Evolutionary conservation across 129 eudicot genomes (phyloP).

Genomic region (Rutidosis leptorrhynchoides): DNA sequence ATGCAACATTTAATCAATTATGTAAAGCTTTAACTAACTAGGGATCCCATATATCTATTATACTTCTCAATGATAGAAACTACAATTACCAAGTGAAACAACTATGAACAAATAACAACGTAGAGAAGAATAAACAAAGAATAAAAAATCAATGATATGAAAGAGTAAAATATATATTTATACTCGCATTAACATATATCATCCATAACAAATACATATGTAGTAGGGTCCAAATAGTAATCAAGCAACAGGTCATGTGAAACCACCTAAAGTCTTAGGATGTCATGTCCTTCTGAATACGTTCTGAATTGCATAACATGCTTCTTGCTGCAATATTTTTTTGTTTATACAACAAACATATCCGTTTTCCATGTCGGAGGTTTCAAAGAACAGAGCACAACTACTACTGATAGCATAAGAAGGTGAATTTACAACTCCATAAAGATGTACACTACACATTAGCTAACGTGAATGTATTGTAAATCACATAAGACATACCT

Average conservation of each 20-base stretch:
- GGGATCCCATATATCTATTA: background rate
- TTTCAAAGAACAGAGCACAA: background rate
- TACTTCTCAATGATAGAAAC: background rate
- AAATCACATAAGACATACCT: conserved; percentile 29
- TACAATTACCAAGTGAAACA: background rate
- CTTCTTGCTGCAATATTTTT: background rate
- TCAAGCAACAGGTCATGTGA: background rate
- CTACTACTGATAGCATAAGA: background rate
- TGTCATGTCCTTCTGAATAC: background rate
- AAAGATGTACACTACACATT: conserved; percentile 1
- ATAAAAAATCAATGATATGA: background rate
- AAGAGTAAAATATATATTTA: background rate
- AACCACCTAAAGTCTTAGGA: background rate
- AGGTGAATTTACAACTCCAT: background rate
- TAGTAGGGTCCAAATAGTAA: background rate
- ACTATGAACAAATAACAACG: conserved; percentile 2
- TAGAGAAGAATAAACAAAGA: background rate
- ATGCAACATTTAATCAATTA: background rate
- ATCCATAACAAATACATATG: background rate
- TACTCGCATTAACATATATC: background rate
- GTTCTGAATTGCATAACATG: background rate
- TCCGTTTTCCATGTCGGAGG: background rate
- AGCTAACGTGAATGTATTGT: background rate
- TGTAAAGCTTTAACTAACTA: conserved; percentile 14
- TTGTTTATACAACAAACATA: background rate